A percentile compares a stretch with the other conserved stretches of the same genome.
These are phyloP conservation scores for Bacidia rubella DNA, from an alignment of 495 filamentous ascomycete species.

Conservation along the genomic window DNA sequence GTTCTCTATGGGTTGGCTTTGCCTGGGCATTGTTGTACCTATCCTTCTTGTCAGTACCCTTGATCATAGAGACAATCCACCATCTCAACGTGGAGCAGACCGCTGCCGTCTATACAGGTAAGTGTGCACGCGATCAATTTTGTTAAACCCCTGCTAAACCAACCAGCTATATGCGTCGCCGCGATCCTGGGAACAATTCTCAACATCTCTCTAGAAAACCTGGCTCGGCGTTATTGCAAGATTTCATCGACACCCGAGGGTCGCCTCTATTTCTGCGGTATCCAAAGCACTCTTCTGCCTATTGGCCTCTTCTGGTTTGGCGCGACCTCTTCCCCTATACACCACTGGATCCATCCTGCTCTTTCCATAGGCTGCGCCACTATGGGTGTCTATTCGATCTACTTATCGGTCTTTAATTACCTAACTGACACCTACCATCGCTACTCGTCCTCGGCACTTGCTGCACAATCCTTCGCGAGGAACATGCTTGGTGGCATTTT, in stretches of 20 bases:
- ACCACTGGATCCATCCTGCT: slow-evolving; percentile 68
- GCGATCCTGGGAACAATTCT: slow-evolving; percentile 53
- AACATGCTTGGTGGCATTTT: slow-evolving; percentile 79
- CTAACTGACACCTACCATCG: slow-evolving; percentile 81
- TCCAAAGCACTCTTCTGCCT: slow-evolving; percentile 55
- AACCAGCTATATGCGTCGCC: slow-evolving; percentile 50
- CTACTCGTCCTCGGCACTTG: slow-evolving; percentile 75
- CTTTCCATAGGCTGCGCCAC: slow-evolving; percentile 60
- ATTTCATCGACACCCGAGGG: slow-evolving; percentile 52
- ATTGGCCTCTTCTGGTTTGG: slow-evolving; percentile 75
- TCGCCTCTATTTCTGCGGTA: slow-evolving; percentile 70
- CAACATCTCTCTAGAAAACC: slow-evolving; percentile 59
- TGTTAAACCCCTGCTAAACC: background rate
- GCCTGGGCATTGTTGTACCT: slow-evolving; percentile 85
- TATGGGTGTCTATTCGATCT: slow-evolving; percentile 81
- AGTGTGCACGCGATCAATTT: background rate
- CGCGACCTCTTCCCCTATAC: slow-evolving; percentile 51
- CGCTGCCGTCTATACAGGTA: slow-evolving; percentile 56
- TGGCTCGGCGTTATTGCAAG: slow-evolving; percentile 30
- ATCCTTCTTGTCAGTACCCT: slow-evolving; percentile 62
- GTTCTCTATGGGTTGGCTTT: slow-evolving; percentile 82
- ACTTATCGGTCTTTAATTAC: slow-evolving; percentile 88
- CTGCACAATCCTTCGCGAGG: slow-evolving; percentile 73
- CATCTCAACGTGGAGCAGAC: slow-evolving; percentile 52
- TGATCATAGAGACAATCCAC: slow-evolving; percentile 62